Evolutionary conservation across 306 rosid genomes (phyloP).

Genomic region (Castanopsis chinensis): DNA sequence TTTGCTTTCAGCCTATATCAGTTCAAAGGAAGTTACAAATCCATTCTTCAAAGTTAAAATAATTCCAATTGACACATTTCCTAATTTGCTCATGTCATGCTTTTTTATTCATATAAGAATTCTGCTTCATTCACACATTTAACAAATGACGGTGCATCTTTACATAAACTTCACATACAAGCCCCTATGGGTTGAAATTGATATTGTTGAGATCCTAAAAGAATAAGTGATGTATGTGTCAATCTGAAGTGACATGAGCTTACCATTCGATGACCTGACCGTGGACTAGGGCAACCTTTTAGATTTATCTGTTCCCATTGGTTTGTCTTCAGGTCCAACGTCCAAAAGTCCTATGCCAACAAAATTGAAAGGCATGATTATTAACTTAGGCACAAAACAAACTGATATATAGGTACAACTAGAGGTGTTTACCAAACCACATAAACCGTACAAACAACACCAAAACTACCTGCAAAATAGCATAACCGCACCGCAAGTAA

Average conservation of each 20-base stretch:
- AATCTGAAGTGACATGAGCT: constrained; percentile 25
- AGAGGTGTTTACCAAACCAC: too few relatives aligned
- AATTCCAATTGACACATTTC: neutral
- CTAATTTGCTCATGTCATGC: neutral
- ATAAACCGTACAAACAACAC: too few relatives aligned
- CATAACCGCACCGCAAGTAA: too few relatives aligned
- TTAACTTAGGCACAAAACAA: neutral
- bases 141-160: too few relatives aligned
- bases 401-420: neutral
- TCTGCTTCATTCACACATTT: too few relatives aligned
- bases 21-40: neutral
- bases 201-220: neutral
- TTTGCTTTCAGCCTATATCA: neutral
- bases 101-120: too few relatives aligned
- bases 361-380: constrained; percentile 22
- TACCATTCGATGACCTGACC: constrained; percentile 99
- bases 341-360: constrained; percentile 81
- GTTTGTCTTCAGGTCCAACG: constrained; percentile 88
- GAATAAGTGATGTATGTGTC: neutral
- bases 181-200: neutral
- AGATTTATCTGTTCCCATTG: constrained; percentile 96
- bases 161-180: too few relatives aligned
- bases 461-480: too few relatives aligned
- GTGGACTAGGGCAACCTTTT: constrained; percentile 94
- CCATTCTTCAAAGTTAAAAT: neutral